A percentile compares a stretch with the other conserved stretches of the same genome.
phyloP scores from a whole-genome alignment of 169 alveolate species.

The Plasmodium knowlesi region DNA sequence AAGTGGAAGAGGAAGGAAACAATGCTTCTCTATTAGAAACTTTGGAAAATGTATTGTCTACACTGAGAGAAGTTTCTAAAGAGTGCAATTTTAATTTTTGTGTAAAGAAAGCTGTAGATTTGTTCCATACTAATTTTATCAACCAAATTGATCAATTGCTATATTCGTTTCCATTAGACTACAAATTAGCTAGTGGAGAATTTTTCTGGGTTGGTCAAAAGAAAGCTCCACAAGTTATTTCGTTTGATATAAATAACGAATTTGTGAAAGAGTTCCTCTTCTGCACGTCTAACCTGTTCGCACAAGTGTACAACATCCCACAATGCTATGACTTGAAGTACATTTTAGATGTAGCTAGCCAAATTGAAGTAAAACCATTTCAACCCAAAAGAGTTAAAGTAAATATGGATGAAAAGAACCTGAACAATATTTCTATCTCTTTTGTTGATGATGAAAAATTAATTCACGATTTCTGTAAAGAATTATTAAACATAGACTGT shows the following conservation, averaged over 20 bases:
- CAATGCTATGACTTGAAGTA: constrained; percentile 67
- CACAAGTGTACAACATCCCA: constrained; percentile 87
- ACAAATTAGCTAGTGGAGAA: constrained; percentile 94
- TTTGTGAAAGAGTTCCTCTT: constrained; percentile 90
- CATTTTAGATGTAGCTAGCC: constrained; percentile 72
- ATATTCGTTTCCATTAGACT: constrained; percentile 96
- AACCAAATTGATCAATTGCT: constrained; percentile 94
- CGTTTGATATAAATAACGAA: constrained; percentile 89
- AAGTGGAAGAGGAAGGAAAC: constrained; percentile 71
- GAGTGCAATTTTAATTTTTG: constrained; percentile 84
- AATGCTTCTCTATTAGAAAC: constrained; percentile 79
- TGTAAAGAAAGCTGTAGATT: constrained; percentile 88
- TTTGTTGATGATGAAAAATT: constrained; percentile 47
- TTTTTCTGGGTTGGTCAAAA: constrained; percentile 99
- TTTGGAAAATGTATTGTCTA: constrained; percentile 69
- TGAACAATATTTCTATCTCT: constrained; percentile 77
- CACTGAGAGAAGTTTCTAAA: constrained; percentile 73
- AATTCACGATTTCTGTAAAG: constrained; percentile 40
- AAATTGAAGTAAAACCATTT: constrained; percentile 77
- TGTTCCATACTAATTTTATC: constrained; percentile 90
- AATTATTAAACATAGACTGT: constrained; percentile 14
- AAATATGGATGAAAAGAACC: constrained; percentile 90
- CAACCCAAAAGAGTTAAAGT: constrained; percentile 81
- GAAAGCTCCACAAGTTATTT: constrained; percentile 95
- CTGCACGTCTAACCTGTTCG: constrained; percentile 92